Percentiles rank a stretch among this genome's conserved stretches.
phyloP scores from a whole-genome alignment of 805 yeast species.

The Candida golubevii region DNA sequence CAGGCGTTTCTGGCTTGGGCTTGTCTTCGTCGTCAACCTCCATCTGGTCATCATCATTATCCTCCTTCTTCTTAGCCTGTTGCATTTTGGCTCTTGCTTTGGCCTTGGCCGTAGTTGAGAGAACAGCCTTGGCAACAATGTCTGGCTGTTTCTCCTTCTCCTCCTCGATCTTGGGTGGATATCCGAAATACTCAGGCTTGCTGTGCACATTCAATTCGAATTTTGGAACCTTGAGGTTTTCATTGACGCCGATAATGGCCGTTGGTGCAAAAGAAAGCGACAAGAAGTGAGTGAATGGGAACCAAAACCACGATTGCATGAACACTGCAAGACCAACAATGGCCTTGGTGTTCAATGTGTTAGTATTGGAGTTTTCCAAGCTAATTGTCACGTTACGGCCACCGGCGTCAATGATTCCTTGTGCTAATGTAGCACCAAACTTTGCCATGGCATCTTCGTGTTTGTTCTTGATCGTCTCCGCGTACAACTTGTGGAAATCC shows the following conservation, averaged over 20 bases:
- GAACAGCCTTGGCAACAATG: constrained; percentile 86
- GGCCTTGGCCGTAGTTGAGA: constrained; percentile 92
- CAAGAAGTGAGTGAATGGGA: constrained; percentile 90
- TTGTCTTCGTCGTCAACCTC: constrained; percentile 34
- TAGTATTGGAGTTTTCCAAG: constrained; percentile 82
- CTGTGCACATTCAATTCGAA: constrained; percentile 78
- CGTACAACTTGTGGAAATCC: constrained; percentile 67
- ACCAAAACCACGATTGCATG: constrained; percentile 97
- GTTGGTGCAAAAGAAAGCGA: constrained; percentile 92
- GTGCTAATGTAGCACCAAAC: constrained; percentile 95
- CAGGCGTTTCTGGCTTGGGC: constrained; percentile 10
- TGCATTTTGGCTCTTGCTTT: constrained; percentile 81
- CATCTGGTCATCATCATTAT: constrained; percentile 42
- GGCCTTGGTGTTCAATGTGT: constrained; percentile 84
- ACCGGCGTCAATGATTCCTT: constrained; percentile 98
- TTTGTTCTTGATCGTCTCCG: constrained; percentile 75
- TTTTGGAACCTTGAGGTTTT: constrained; percentile 82
- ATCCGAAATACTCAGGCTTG: constrained; percentile 73
- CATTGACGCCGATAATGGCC: constrained; percentile 78
- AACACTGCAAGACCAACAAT: constrained; percentile 89
- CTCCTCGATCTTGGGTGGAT: constrained; percentile 85
- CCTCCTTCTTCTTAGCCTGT: constrained; percentile 49
- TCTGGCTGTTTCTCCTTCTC: constrained; percentile 79
- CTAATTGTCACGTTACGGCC: constrained; percentile 96
- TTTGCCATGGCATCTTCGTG: constrained; percentile 96